phyloP scores from a whole-genome alignment of 75 land plant genomes.

The Gnetum montanum region DNA sequence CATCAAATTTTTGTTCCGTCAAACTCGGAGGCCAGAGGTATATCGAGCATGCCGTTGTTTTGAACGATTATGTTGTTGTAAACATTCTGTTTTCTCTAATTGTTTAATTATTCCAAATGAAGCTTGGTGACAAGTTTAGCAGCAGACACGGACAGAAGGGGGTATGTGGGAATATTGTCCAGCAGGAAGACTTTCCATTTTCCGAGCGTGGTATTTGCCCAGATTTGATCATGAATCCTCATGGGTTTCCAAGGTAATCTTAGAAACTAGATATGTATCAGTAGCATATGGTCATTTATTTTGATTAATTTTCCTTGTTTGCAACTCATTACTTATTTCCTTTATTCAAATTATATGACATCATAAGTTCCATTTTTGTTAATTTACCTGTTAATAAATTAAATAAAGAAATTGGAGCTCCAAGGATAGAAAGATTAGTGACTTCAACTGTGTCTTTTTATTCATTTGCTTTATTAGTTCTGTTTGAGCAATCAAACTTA shows the following conservation, averaged over 20 bases:
- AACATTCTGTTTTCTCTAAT: background rate
- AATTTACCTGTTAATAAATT: too few species aligned
- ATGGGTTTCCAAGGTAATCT: constrained; percentile 92
- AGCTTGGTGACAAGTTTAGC: constrained; percentile 97
- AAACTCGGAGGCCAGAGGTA: constrained; percentile 95
- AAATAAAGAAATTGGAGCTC: too few species aligned
- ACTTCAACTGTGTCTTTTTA: too few species aligned
- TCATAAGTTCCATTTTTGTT: too few species aligned
- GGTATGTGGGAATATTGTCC: constrained; percentile 89
- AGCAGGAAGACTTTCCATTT: constrained; percentile 97
- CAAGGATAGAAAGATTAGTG: too few species aligned
- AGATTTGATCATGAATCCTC: constrained; percentile 99
- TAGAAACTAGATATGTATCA: too few species aligned
- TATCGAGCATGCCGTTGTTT: background rate
- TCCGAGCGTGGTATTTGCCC: constrained; percentile 96
- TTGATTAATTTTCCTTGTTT: constrained; percentile 1
- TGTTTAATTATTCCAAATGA: constrained; percentile 2
- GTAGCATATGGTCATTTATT: background rate
- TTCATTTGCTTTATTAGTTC: too few species aligned
- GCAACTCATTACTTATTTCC: too few species aligned
- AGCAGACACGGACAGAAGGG: constrained; percentile 99
- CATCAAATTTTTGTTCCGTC: constrained; percentile 74
- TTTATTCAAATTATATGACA: too few species aligned
- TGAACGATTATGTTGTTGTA: background rate
- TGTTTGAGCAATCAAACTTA: too few species aligned